Percentiles rank a stretch among this genome's conserved stretches.
These are phyloP conservation scores for Aspergillus carlsbadensis DNA, from an alignment of 495 filamentous ascomycete genomes.

Conservation along the genomic window DNA sequence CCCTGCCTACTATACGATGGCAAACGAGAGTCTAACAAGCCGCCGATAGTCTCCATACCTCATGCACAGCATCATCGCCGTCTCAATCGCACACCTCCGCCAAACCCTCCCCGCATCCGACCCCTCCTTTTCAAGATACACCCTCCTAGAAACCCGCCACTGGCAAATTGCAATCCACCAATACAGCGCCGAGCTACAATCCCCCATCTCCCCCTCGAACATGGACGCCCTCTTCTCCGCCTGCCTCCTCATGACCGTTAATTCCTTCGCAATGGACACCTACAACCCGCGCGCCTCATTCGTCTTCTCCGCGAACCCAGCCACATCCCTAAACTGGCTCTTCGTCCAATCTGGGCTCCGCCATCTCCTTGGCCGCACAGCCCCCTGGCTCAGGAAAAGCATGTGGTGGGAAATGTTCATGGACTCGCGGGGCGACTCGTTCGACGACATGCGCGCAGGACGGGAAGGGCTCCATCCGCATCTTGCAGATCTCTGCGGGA, in stretches of 20 bases:
- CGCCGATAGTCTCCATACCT: conserved; percentile 41
- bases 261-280: conserved; percentile 36
- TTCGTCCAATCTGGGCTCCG: conserved; percentile 40
- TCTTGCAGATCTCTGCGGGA: conserved; percentile 39
- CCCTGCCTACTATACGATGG: no score
- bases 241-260: conserved; percentile 40
- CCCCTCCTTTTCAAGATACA: conserved; percentile 16
- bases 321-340: conserved; percentile 40
- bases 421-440: conserved; percentile 26
- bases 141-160: conserved; percentile 42
- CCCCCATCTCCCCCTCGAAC: conserved; percentile 32
- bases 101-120: conserved; percentile 27
- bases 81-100: conserved; percentile 41
- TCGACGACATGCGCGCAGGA: conserved; percentile 31
- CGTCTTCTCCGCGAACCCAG: conserved; percentile 36
- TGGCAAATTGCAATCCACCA: conserved; percentile 42
- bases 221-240: conserved; percentile 46
- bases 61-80: conserved; percentile 47
- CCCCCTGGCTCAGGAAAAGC: conserved; percentile 34
- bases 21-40: no score
- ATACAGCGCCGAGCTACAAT: conserved; percentile 33
- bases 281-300: conserved; percentile 42
- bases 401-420: conserved; percentile 40
- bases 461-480: conserved; percentile 33
- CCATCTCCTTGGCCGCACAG: conserved; percentile 33